Percentiles rank a stretch among this genome's conserved stretches.
Evolutionary conservation across 768 basidiomycete genomes (phyloP).

Genomic region (Wakefieldia striispora): DNA sequence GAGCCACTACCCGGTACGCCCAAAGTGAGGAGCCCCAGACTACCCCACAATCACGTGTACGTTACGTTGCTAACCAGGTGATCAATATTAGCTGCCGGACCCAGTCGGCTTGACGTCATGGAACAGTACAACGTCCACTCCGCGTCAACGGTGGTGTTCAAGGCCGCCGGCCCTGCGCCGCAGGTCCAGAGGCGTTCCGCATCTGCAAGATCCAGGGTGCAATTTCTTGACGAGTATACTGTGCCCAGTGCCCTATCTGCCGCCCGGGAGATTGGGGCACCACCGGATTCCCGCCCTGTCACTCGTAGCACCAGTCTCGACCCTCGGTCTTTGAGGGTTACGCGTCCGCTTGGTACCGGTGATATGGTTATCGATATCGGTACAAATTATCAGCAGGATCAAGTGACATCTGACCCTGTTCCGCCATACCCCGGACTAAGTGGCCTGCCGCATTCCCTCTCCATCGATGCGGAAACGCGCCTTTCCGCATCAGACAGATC

Average conservation of each 20-base stretch:
- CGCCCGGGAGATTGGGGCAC: background rate
- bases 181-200: conserved; percentile 20
- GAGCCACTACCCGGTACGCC: conserved; percentile 71
- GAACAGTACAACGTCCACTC: conserved; percentile 79
- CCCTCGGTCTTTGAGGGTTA: conserved; percentile 4
- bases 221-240: conserved; percentile 6
- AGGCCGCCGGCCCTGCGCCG: conserved; percentile 51
- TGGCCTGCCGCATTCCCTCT: background rate
- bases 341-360: conserved; percentile 12
- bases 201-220: conserved; percentile 17
- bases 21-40: conserved; percentile 60
- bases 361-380: background rate
- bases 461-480: background rate
- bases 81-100: conserved; percentile 51
- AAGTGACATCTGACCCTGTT: conserved; percentile 16
- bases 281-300: background rate
- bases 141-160: conserved; percentile 70
- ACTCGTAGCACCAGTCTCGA: conserved; percentile 12
- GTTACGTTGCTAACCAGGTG: background rate
- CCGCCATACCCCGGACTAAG: conserved; percentile 32
- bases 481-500: conserved; percentile 2
- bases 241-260: background rate
- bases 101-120: conserved; percentile 67
- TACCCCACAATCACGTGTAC: background rate
- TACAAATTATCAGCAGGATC: background rate